Base-by-base conservation (phyloP, 1,284 basidiomycete genomes). In the Trichosporon asahii region DNA sequence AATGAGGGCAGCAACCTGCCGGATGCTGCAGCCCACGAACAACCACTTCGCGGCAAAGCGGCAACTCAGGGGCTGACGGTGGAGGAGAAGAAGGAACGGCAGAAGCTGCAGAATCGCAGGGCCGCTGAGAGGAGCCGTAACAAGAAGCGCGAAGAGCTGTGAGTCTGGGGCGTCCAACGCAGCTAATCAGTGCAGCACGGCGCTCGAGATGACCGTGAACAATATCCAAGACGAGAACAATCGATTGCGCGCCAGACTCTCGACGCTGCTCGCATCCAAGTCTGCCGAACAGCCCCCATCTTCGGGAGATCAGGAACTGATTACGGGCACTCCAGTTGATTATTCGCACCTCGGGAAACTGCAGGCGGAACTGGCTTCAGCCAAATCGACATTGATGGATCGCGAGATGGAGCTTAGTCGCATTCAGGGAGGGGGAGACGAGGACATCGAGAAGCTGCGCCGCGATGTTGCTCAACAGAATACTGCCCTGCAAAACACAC, bases 121-220 rank as follows among this genome's bases (percentile, higher is more conserved):
- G 83, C 83, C 0, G 83, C 83, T 0, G 77, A 81, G 70, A 73
- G 75, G 66, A 81, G 79, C 66, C 69, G 83, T 27, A 74, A 74
- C 12, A 83, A 83, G 76, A 79, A 79, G 69, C 69, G 76, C 18
- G 78, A 77, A 27, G 80, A 79, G 53, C 73, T 79, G 83, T 83
- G 66, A 74, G 83, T 75, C 7, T 14, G 11, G 8, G 1, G 5
- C 33, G 9, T 23, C 25, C 5, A 11, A 14, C 5, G 21, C 29
- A 3, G 60, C 53, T 70, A 57, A 72, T 29, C 25, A 4, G 5
- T 18, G 5, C 46, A 82, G 82, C 18, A 74, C 77, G 9, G 72
- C 75, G 1, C 71, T 83, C 0, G 81, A 83, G 65, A 68, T 77
- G 60, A 79, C 76, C 0, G 78, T 82, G 29, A 72, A 72, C 60